A percentile compares a stretch with the other conserved stretches of the same genome.
Evolutionary conservation across 805 yeast genomes (phyloP).

Genomic region (Kluyveromyces siamensis): DNA sequence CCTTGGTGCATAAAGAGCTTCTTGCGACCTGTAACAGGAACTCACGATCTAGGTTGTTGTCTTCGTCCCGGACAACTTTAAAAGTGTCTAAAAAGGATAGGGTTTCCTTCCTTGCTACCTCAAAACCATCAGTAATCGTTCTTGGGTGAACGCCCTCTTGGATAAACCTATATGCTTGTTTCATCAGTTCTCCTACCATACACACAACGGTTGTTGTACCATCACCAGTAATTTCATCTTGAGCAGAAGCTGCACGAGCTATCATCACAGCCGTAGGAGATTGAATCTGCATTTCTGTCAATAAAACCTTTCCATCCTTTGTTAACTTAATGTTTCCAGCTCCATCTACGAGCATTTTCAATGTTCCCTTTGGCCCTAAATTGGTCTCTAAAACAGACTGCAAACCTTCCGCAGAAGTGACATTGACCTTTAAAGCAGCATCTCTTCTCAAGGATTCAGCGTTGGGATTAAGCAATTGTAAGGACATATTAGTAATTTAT

Average conservation of each 20-base stretch:
- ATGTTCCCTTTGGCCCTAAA: constrained; percentile 93
- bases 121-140: constrained; percentile 91
- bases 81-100: constrained; percentile 61
- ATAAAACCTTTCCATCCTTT: constrained; percentile 90
- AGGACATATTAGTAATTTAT: constrained; percentile 33
- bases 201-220: constrained; percentile 96
- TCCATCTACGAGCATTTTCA: constrained; percentile 95
- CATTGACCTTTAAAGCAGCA: constrained; percentile 92
- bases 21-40: constrained; percentile 86
- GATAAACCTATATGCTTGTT: constrained; percentile 87
- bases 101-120: constrained; percentile 70
- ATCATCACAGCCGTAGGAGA: constrained; percentile 84
- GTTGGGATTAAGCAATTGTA: constrained; percentile 90
- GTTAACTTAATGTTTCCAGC: constrained; percentile 92
- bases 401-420: constrained; percentile 92
- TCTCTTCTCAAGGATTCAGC: constrained; percentile 95
- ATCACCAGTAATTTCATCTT: constrained; percentile 98
- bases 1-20: constrained; percentile 82
- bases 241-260: constrained; percentile 97
- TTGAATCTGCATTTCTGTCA: constrained; percentile 95
- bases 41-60: constrained; percentile 63
- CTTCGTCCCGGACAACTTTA: constrained; percentile 38
- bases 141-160: constrained; percentile 96
- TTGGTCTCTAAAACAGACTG: constrained; percentile 88
- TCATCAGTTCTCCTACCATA: constrained; percentile 86